These are phyloP conservation scores for Colletotrichum spaethianum DNA, from an alignment of 2,329 filamentous ascomycete species.

Conservation along the genomic window DNA sequence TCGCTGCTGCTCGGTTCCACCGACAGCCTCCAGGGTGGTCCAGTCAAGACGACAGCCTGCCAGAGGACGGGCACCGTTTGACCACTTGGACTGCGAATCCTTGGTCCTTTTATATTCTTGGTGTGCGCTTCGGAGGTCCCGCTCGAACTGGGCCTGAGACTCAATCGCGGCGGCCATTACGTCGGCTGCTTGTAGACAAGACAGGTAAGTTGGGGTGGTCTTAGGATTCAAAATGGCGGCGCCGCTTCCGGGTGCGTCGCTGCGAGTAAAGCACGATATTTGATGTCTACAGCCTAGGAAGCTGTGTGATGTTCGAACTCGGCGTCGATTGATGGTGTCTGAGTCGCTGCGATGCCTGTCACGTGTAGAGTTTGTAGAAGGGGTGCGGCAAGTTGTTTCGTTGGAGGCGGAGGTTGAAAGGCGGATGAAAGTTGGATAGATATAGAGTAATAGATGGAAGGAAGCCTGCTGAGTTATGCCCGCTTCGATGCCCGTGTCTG, in stretches of 20 bases:
- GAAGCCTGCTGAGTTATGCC: constrained; percentile 12
- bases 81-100: constrained; percentile 60
- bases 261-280: background rate
- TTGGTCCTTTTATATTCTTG: constrained; percentile 61
- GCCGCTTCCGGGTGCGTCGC: background rate
- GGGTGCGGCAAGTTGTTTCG: background rate
- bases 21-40: constrained; percentile 38
- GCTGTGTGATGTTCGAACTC: background rate
- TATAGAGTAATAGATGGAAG: background rate
- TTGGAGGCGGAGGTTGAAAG: background rate
- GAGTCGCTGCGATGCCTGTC: background rate
- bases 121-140: constrained; percentile 60
- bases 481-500: constrained; percentile 11
- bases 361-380: background rate
- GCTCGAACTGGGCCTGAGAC: constrained; percentile 45
- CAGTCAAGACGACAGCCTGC: constrained; percentile 45
- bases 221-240: background rate
- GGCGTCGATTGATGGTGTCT: background rate
- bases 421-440: background rate
- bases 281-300: background rate
- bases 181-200: background rate
- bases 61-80: constrained; percentile 52
- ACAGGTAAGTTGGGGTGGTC: background rate
- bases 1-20: constrained; percentile 49
- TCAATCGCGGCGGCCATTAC: constrained; percentile 47